These are phyloP conservation scores for Helicocarpus griseus DNA, from an alignment of 2,329 filamentous ascomycete species.

Conservation along the genomic window DNA sequence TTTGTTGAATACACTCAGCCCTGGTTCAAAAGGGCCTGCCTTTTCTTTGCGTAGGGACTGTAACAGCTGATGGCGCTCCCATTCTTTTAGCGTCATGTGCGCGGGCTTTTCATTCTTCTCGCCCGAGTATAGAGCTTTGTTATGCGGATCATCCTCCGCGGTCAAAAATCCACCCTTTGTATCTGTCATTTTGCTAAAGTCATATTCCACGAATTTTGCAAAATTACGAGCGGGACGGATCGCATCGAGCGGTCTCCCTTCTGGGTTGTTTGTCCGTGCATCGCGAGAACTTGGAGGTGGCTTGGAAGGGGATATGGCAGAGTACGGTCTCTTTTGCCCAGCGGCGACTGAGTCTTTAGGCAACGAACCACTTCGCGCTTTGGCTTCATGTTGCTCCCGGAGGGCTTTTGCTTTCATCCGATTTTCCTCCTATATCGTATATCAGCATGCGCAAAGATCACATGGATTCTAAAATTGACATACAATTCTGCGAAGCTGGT, in stretches of 20 bases:
- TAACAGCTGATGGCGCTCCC: conserved; percentile 75
- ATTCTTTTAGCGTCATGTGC: conserved; percentile 82
- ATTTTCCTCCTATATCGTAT: conserved; percentile 62
- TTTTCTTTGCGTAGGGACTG: conserved; percentile 62
- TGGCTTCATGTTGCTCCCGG: conserved; percentile 61
- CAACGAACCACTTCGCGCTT: conserved; percentile 36
- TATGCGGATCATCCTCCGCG: conserved; percentile 83
- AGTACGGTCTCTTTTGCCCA: conserved; percentile 64
- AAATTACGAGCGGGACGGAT: conserved; percentile 80
- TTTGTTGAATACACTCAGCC: conserved; percentile 63
- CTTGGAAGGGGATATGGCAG: conserved; percentile 45
- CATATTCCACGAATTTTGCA: conserved; percentile 90
- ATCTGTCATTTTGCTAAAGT: conserved; percentile 96
- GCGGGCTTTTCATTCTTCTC: conserved; percentile 59
- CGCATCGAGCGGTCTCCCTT: conserved; percentile 34
- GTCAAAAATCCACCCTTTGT: conserved; percentile 93
- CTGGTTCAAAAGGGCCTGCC: conserved; percentile 78
- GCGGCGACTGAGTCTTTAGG: conserved; percentile 38
- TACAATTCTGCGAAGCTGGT: conserved; percentile 51
- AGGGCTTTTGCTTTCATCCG: conserved; percentile 82
- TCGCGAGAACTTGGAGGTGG: conserved; percentile 57
- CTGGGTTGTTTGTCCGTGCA: conserved; percentile 40
- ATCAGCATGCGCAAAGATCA: not conserved
- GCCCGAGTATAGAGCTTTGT: conserved; percentile 59
- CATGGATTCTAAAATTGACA: conserved; percentile 4